Percentiles rank a stretch among this genome's conserved stretches.
These are phyloP conservation scores for Croton setiger DNA, from an alignment of 441 rosid genomes.

Conservation along the genomic window DNA sequence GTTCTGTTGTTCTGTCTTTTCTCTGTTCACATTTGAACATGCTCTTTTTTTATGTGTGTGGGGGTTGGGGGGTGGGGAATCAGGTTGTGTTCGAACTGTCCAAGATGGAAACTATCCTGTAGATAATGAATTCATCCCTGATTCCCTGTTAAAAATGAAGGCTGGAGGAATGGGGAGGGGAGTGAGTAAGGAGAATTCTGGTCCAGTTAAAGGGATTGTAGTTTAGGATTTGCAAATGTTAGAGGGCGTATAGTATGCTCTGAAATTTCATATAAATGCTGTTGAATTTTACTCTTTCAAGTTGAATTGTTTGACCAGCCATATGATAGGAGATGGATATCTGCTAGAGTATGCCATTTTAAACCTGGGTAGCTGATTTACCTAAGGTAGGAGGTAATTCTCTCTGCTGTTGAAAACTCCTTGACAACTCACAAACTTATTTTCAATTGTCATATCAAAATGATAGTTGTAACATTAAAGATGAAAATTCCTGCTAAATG, in stretches of 20 bases:
- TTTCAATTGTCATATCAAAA: neutral
- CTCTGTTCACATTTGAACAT: neutral
- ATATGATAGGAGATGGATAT: neutral
- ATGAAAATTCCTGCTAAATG: neutral
- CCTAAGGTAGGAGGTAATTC: neutral
- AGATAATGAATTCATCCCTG: too few relatives aligned
- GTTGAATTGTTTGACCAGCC: conserved; percentile 6
- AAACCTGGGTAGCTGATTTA: neutral
- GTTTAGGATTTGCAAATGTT: neutral
- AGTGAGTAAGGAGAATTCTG: too few relatives aligned
- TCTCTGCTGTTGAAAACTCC: neutral
- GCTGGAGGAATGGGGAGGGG: too few relatives aligned
- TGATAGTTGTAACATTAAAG: neutral
- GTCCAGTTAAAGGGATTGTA: too few relatives aligned
- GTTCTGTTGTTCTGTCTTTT: neutral
- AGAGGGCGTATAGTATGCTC: neutral
- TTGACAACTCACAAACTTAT: neutral
- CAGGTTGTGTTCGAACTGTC: neutral
- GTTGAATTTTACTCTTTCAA: neutral
- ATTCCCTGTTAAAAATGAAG: too few relatives aligned
- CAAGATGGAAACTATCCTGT: neutral
- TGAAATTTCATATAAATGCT: neutral
- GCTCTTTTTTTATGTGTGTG: neutral
- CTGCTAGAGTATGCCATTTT: neutral
- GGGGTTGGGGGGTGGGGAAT: neutral